Conservation (phyloP, 345 rosid species). For the Erodium maritimum region DNA sequence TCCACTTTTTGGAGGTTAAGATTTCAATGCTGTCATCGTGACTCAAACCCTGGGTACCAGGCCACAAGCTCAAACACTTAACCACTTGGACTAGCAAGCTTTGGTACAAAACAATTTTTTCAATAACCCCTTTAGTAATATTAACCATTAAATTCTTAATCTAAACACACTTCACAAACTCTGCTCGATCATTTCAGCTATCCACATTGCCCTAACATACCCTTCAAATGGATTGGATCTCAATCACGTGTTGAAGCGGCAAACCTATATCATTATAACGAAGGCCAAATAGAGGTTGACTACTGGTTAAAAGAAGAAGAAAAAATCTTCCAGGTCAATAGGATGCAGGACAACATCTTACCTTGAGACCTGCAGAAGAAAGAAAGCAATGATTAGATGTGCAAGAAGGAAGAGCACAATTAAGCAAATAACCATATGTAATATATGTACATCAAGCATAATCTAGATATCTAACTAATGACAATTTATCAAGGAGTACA, state of each 20-base stretch:
- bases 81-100: too few species aligned
- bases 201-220: not conserved
- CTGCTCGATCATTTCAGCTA: not conserved
- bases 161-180: not conserved
- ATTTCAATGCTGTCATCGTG: too few species aligned
- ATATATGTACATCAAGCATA: not conserved
- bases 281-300: not conserved
- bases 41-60: too few species aligned
- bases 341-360: slow-evolving; percentile 32
- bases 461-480: too few species aligned
- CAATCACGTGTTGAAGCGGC: not conserved
- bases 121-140: not conserved
- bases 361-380: slow-evolving; percentile 85
- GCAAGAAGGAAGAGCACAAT: not conserved
- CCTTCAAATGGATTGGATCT: not conserved
- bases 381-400: slow-evolving; percentile 8
- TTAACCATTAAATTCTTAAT: not conserved
- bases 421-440: slow-evolving; percentile 5
- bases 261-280: not conserved
- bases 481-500: too few species aligned
- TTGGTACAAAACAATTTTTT: too few species aligned
- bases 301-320: slow-evolving; percentile 4
- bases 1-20: too few species aligned
- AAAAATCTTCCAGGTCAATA: slow-evolving; percentile 13
- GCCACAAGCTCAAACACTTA: too few species aligned